Evolutionary conservation across 2,329 filamentous ascomycete species (phyloP), one percentile per base, ranked within the genome.

Genomic region (Fusarium sp.): DNA sequence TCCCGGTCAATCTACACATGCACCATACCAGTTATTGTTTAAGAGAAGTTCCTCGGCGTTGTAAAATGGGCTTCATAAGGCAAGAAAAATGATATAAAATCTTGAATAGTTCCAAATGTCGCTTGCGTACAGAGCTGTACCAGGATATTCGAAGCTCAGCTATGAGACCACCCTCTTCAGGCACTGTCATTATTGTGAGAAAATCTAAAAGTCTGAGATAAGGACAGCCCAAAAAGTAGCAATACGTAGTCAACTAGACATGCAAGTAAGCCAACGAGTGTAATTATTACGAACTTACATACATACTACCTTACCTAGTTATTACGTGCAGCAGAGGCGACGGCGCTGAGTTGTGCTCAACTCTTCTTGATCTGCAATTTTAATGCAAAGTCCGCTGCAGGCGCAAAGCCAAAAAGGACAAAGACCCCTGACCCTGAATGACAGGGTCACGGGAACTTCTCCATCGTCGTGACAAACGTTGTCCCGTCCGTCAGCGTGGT

Each of bases 341-440:
- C 48, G 30, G 20, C 35, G 28, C 41, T 51, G 41, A 56, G 36
- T 66, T 48, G 50, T 69, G 66, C 63, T 53, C 66, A 73, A 72
- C 70, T 73, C 69, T 71, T 54, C 62, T 60, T 28, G 35, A 35
- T 54, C 65, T 73, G 72, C 61, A 47, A 53, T 74, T 58, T 51
- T 51, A 24, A 74, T 74, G 72, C 67, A 72, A 71, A 67, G 66
- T 63, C 67, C 63, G 50, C 48, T 65, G 35, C 66, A 68, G 36
- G 48, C 48, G 54, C 62, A 65, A 71, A 55, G 38, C 28, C 60
- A 68, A 68, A 62, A 42, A 47, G 24, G 59, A 48, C 54, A 63
- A 41, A 50, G 47, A 59, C 67, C 66, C 70, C 54, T 73, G 70
- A 51, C 42, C 56, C 53, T 62, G 30, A 30, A 70, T 56, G 67